Evolutionary conservation across 257 asterid species (phyloP), one percentile per base, ranked within the genome.

Genomic region (Coffea canephora): DNA sequence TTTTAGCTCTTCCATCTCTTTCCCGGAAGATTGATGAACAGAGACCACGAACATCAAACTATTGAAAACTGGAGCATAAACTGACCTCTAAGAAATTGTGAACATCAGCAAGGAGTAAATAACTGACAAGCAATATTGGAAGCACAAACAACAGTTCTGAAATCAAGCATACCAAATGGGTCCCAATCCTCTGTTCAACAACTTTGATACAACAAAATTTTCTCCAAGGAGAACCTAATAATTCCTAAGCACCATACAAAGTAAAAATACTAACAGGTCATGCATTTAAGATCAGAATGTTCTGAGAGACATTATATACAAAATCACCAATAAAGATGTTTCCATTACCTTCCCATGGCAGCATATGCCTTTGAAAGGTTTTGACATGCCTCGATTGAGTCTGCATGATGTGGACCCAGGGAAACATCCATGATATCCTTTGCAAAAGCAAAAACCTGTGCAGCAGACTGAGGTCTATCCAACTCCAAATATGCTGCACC

Each of bases 321-420:
- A 54, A 9, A 62, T 36, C 21, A 21, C 39, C 18, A 52, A 23
- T 13, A 77, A 61, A n/a, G 71, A 62, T 4, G 41, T 46, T 5
- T 61, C 41, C 49, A 73, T 86, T 83, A 93, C 98, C 95, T 93
- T 85, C 88, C 90, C 93, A 93, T 88, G 74, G 97, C 92, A 69
- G 94, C 93, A 85, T 95, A 93, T n/a, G 99, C 97, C 85, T 88
- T 95, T n/a, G 98, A 93, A 77, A 93, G 92, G 82, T 93, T 95
- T 88, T 88, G 92, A 69, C 91, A 91, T 15, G 97, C 91, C 80
- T 93, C 98, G 78, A 93, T 93, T 12, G 98, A 81, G 78, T 95
- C 99, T 10, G 82, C 86, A 65, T 95, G 99, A 84, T 91, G 93
- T 66, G 97, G 99, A 67, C 98, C 99, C 77, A 93, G 92, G 19